A percentile compares a stretch with the other conserved stretches of the same genome.
phyloP scores from a whole-genome alignment of 768 basidiomycete genomes.

The Pisolithus microcarpus region DNA sequence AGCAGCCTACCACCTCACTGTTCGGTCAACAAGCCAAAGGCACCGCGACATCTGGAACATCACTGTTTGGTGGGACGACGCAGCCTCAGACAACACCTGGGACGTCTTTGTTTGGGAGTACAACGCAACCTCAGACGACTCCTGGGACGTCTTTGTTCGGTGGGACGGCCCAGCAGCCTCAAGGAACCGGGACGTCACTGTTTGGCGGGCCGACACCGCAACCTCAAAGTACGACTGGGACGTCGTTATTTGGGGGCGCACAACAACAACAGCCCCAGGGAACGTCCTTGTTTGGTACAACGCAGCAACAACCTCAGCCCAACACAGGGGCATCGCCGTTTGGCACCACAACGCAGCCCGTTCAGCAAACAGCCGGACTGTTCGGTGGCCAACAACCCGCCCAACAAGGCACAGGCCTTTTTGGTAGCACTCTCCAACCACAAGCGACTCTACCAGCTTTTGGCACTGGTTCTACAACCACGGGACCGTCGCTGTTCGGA shows the following conservation, averaged over 20 bases:
- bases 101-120: slow-evolving; percentile 18
- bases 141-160: slow-evolving; percentile 1
- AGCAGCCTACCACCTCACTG: slow-evolving; percentile 16
- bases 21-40: too few relatives aligned
- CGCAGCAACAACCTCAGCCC: slow-evolving; percentile 5
- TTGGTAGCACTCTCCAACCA: slow-evolving; percentile 16
- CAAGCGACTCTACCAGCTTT: slow-evolving; percentile 3
- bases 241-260: neutral
- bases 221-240: neutral
- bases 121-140: neutral
- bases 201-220: neutral
- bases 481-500: slow-evolving; percentile 17
- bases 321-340: slow-evolving; percentile 1
- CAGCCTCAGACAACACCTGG: neutral
- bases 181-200: slow-evolving; percentile 7
- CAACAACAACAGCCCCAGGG: slow-evolving; percentile 18
- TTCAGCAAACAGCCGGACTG: slow-evolving; percentile 10
- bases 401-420: slow-evolving; percentile 14
- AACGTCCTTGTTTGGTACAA: slow-evolving; percentile 26
- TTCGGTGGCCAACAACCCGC: slow-evolving; percentile 21
- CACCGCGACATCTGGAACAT: neutral
- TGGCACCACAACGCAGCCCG: slow-evolving; percentile 9
- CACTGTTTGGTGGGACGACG: slow-evolving; percentile 28
- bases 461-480: slow-evolving; percentile 1
- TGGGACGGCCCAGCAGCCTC: slow-evolving; percentile 14